These are phyloP conservation scores for Aspergillus sp. DNA, from an alignment of 2,329 filamentous ascomycete genomes.

Conservation along the genomic window DNA sequence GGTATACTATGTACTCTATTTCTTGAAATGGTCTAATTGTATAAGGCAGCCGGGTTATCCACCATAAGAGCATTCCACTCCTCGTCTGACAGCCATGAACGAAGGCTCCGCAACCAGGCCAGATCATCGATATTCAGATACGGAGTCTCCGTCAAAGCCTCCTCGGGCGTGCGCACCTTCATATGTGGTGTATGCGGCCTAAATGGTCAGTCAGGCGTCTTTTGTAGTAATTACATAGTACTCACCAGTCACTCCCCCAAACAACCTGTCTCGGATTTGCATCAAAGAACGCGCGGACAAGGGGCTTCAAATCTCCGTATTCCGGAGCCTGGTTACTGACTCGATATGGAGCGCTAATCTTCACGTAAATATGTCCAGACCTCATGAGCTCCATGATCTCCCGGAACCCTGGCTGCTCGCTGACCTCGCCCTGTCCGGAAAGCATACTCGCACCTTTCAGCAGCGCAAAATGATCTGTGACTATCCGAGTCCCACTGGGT, in stretches of 20 bases:
- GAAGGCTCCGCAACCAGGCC: slow-evolving; percentile 28
- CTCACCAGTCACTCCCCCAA: slow-evolving; percentile 42
- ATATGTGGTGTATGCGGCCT: slow-evolving; percentile 42
- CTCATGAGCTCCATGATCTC: slow-evolving; percentile 32
- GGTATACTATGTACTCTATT: too few relatives aligned
- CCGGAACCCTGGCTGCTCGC: slow-evolving; percentile 30
- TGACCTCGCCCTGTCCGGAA: slow-evolving; percentile 19
- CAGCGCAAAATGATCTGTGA: slow-evolving; percentile 42
- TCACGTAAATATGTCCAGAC: slow-evolving; percentile 36
- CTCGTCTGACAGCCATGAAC: slow-evolving; percentile 24
- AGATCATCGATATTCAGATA: slow-evolving; percentile 27
- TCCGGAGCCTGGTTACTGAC: slow-evolving; percentile 30
- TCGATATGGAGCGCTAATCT: slow-evolving; percentile 42
- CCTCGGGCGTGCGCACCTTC: slow-evolving; percentile 35
- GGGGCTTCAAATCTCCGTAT: slow-evolving; percentile 32
- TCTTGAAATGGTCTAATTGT: not conserved
- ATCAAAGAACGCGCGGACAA: slow-evolving; percentile 33
- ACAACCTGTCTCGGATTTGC: slow-evolving; percentile 34
- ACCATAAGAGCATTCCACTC: slow-evolving; percentile 28
- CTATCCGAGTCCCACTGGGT: slow-evolving; percentile 21
- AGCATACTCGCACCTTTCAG: slow-evolving; percentile 38
- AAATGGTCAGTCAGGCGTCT: not conserved
- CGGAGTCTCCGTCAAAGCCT: slow-evolving; percentile 33
- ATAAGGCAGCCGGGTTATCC: not conserved
- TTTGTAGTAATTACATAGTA: too few relatives aligned